Conservation (phyloP, 2,329 filamentous ascomycete genomes). For the Trichoderma endophyticum region DNA sequence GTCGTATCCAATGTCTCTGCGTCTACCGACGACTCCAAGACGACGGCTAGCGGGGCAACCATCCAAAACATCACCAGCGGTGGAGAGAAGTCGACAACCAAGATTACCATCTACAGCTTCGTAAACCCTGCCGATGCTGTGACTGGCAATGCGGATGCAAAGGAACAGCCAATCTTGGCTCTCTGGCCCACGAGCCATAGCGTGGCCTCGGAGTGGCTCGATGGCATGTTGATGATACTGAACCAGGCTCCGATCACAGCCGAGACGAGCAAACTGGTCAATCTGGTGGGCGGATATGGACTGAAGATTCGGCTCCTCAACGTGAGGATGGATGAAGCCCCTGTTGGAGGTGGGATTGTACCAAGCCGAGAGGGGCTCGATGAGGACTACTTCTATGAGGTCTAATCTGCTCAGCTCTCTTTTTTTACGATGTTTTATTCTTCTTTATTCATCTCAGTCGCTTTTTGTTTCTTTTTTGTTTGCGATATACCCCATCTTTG, state of each 20-base stretch:
- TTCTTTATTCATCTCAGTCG: neutral
- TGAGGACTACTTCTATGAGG: conserved; percentile 90
- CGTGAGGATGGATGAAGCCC: conserved; percentile 74
- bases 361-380: conserved; percentile 82
- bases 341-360: conserved; percentile 68
- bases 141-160: conserved; percentile 34
- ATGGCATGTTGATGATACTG: conserved; percentile 89
- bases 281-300: conserved; percentile 83
- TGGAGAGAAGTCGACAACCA: conserved; percentile 60
- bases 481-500: conserved; percentile 16
- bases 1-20: conserved; percentile 90
- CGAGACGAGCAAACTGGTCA: conserved; percentile 87
- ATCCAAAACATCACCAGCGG: conserved; percentile 33
- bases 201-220: conserved; percentile 92
- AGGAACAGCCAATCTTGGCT: conserved; percentile 74
- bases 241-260: conserved; percentile 96
- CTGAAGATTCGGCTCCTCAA: conserved; percentile 91
- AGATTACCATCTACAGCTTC: conserved; percentile 87
- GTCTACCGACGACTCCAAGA: conserved; percentile 50
- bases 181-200: conserved; percentile 77
- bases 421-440: neutral
- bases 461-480: conserved; percentile 3
- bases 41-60: conserved; percentile 43
- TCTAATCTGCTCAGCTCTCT: conserved; percentile 38
- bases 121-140: conserved; percentile 40